Base-by-base conservation (phyloP, 495 filamentous ascomycete species). In the Penicillium coprophilum region DNA sequence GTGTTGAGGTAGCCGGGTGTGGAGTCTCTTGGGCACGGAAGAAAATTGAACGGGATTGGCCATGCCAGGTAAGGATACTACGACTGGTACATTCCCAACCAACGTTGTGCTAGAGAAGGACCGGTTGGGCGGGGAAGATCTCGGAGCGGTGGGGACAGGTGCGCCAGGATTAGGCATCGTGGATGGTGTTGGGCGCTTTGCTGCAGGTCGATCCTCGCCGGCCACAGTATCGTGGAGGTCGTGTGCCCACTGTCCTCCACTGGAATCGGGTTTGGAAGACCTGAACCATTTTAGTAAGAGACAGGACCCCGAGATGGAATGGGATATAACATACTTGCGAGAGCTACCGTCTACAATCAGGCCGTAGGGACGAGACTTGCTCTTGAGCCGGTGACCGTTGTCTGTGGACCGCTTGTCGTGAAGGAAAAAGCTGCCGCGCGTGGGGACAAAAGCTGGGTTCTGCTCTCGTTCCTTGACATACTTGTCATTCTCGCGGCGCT, bases 401-500 rank as follows among this genome's bases (percentile, higher is more conserved):
- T 87, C 88, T 31, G 83, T 79, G 49, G 89, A 85, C 56, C 92
- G 83, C 61, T 96, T 91, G 68, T 98, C 94, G 71, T 98, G 94
- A 78, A 97, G 86, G 77, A 97, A 98, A 78, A 98, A 98, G 50
- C 86, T 87, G 23, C 94, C 94, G 48, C 95, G 82, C 63, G 95
- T 97, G 50, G 94, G 94, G 32, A 97, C 92, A 71, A 96, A 96
- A 30, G 93, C 86, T 41, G 94, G 94, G 74, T 97, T 91, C 57
- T 89, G 86, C 65, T 93, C 92, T 59, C 89, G 82, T 68, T 88
- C 87, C 74, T 89, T 90, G 69, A 85, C 83, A 71, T 92, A 91
- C 63, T 96, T 91, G 41, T 97, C 93, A 63, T 96, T 89, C 61
- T 96, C 93, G 50, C 87, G 85, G 50, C 90, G 85, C 72, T 87